phyloP scores from a whole-genome alignment of 2,329 filamentous ascomycete genomes.

The Arthrobotrys sinensis region DNA sequence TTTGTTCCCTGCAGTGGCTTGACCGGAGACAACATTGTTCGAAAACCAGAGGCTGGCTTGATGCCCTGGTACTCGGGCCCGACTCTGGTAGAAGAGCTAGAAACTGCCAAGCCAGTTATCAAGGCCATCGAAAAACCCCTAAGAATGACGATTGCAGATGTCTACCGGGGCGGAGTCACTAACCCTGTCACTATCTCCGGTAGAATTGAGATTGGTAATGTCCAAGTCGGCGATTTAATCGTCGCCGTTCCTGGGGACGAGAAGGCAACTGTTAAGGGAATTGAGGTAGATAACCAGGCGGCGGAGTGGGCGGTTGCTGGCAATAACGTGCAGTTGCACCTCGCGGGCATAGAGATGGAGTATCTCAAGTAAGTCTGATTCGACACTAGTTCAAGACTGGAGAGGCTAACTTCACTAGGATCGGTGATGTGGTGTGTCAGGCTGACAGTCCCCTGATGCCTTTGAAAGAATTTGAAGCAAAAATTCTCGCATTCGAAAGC shows the following conservation, averaged over 20 bases:
- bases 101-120: constrained; percentile 81
- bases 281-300: constrained; percentile 81
- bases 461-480: constrained; percentile 82
- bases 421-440: constrained; percentile 89
- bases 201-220: constrained; percentile 83
- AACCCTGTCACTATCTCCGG: constrained; percentile 89
- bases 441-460: constrained; percentile 78
- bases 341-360: constrained; percentile 86
- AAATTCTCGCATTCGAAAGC: constrained; percentile 90
- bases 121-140: constrained; percentile 83
- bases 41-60: constrained; percentile 71
- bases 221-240: constrained; percentile 87
- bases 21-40: constrained; percentile 86
- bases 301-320: constrained; percentile 93
- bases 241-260: constrained; percentile 86
- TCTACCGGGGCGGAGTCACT: constrained; percentile 83
- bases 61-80: constrained; percentile 83
- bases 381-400: background rate
- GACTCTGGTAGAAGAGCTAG: constrained; percentile 86
- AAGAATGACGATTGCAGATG: constrained; percentile 87
- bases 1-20: constrained; percentile 94
- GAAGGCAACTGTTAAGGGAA: constrained; percentile 82
- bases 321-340: constrained; percentile 86
- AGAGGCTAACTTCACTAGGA: constrained; percentile 67
- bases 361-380: constrained; percentile 73